These are phyloP conservation scores for Rhodomyrtus tomentosa DNA, from an alignment of 345 rosid species.

Conservation along the genomic window DNA sequence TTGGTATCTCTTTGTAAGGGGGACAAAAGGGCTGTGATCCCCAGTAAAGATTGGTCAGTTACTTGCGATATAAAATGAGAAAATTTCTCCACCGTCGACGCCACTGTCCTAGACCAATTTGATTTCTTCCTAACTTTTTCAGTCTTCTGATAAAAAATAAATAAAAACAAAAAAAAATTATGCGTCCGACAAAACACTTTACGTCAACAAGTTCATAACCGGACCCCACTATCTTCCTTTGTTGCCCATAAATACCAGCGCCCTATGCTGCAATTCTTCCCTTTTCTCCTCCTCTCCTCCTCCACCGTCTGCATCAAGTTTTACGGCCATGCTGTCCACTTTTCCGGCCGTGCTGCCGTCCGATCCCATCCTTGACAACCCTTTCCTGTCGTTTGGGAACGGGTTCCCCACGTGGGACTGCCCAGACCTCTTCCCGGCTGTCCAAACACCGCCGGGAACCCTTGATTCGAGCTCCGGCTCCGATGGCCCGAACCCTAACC, in stretches of 20 bases:
- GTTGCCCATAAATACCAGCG: slow-evolving; percentile 44
- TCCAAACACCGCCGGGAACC: slow-evolving; percentile 21
- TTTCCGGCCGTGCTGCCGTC: slow-evolving; percentile 25
- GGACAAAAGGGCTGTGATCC: not conserved
- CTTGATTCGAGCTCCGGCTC: slow-evolving; percentile 27
- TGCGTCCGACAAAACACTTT: not conserved
- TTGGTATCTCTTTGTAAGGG: no score
- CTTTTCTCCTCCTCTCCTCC: slow-evolving; percentile 48
- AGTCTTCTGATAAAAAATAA: no score
- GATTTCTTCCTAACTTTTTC: not conserved
- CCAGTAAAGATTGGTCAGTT: not conserved
- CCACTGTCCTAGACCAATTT: not conserved
- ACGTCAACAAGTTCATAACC: not conserved
- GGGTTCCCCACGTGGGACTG: slow-evolving; percentile 57
- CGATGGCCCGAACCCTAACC: slow-evolving; percentile 24
- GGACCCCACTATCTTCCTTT: slow-evolving; percentile 1
- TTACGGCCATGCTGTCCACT: slow-evolving; percentile 40
- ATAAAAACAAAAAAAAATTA: no score
- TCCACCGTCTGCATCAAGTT: slow-evolving; percentile 12
- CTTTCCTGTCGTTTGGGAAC: slow-evolving; percentile 24
- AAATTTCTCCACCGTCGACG: not conserved
- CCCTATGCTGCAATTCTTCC: slow-evolving; percentile 70
- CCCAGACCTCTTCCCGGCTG: slow-evolving; percentile 20
- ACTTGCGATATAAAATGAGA: not conserved
- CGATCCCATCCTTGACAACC: slow-evolving; percentile 28